Evolutionary conservation across 192 early-diverging fungal species (phyloP).

Genomic region (Helicostylum pulchrum): DNA sequence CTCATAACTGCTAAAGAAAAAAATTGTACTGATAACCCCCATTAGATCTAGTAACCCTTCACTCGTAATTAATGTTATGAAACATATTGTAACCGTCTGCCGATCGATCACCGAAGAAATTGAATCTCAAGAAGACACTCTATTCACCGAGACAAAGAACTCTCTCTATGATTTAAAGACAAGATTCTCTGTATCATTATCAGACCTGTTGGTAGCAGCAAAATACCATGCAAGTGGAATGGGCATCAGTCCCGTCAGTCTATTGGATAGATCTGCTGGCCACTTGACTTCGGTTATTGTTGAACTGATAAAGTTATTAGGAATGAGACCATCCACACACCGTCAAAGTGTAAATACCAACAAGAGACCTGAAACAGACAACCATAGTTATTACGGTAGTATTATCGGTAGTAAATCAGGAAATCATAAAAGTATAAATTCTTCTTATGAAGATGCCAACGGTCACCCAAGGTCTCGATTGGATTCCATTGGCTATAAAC

Average conservation of each 20-base stretch:
- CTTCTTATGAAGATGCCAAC: too few species aligned
- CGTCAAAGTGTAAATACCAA: too few species aligned
- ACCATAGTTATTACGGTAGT: too few species aligned
- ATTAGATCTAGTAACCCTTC: conserved; percentile 64
- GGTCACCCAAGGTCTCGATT: too few species aligned
- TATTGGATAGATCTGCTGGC: conserved; percentile 77
- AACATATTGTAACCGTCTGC: conserved; percentile 76
- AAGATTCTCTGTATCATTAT: conserved; percentile 59
- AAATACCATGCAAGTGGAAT: conserved; percentile 74
- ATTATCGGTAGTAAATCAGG: too few species aligned
- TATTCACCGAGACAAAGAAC: conserved; percentile 50
- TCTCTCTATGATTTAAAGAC: conserved; percentile 56
- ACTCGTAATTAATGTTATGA: conserved; percentile 73
- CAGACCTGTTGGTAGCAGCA: conserved; percentile 66
- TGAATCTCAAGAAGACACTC: conserved; percentile 49
- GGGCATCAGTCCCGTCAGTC: conserved; percentile 60
- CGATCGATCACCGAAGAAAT: conserved; percentile 82
- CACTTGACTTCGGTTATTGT: conserved; percentile 79
- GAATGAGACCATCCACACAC: conserved; percentile 21
- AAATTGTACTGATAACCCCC: too few species aligned
- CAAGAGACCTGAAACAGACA: too few species aligned
- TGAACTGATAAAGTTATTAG: conserved; percentile 60
- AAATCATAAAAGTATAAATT: too few species aligned
- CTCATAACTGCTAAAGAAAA: background rate
- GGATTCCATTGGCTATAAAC: too few species aligned